Evolutionary conservation across 2,329 filamentous ascomycete species (phyloP).

Genomic region (Dryadomyces quercivorus): DNA sequence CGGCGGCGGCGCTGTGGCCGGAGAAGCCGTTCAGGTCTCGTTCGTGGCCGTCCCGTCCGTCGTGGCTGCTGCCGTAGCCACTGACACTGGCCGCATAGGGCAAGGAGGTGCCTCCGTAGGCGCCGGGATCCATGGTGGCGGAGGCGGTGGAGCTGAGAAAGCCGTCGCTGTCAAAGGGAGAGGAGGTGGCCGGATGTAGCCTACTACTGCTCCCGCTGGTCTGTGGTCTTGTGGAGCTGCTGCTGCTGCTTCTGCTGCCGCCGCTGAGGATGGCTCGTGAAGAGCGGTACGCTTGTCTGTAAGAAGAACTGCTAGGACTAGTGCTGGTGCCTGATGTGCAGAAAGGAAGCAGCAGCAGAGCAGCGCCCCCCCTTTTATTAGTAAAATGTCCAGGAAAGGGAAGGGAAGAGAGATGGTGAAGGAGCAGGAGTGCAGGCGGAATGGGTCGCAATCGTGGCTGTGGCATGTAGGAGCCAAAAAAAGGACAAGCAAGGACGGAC

Average conservation of each 20-base stretch:
- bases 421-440: background rate
- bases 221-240: background rate
- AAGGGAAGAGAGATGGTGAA: no score
- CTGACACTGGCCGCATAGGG: background rate
- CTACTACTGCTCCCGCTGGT: background rate
- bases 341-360: background rate
- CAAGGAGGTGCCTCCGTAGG: background rate
- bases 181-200: background rate
- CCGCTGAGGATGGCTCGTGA: background rate
- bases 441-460: background rate
- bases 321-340: background rate
- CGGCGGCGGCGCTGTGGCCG: no score
- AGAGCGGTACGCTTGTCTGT: background rate
- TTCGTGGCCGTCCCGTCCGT: no score
- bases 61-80: background rate
- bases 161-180: background rate
- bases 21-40: background rate
- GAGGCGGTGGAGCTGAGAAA: background rate
- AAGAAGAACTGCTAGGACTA: background rate
- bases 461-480: background rate
- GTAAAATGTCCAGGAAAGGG: background rate
- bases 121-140: background rate
- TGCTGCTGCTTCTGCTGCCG: background rate
- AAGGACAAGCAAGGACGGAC: background rate
- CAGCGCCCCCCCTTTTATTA: background rate